Percentiles rank a stretch among this genome's conserved stretches.
Conservation (phyloP, 805 yeast species). For the Starmerella tilneyi region DNA sequence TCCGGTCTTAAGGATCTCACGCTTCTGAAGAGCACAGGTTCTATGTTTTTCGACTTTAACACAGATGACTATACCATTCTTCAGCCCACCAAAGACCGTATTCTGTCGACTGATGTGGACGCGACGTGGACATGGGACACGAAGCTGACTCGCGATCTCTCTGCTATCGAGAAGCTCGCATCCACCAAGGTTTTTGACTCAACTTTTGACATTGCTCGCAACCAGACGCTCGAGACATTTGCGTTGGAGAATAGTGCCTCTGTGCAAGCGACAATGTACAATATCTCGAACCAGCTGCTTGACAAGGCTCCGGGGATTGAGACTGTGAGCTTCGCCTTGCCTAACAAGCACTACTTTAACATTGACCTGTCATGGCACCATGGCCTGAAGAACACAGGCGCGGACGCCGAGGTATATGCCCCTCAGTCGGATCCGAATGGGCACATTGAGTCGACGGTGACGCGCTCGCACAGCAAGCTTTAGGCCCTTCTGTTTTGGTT, state of each 20-base stretch:
- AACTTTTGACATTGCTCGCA: conserved; percentile 52
- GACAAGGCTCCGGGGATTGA: conserved; percentile 45
- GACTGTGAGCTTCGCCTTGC: conserved; percentile 63
- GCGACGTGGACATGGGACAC: conserved; percentile 60
- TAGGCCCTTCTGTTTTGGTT: conserved; percentile 27
- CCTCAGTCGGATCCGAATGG: conserved; percentile 90
- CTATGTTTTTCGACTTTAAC: conserved; percentile 83
- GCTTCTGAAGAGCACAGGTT: conserved; percentile 81
- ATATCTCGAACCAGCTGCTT: conserved; percentile 72
- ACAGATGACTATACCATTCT: conserved; percentile 82
- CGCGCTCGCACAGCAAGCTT: conserved; percentile 53
- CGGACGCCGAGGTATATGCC: conserved; percentile 70
- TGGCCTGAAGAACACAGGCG: conserved; percentile 52
- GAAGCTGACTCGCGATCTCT: conserved; percentile 32
- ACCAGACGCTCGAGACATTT: conserved; percentile 61
- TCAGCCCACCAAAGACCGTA: conserved; percentile 71
- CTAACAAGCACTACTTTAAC: conserved; percentile 85
- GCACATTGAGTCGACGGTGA: conserved; percentile 76
- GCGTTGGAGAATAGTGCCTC: conserved; percentile 85
- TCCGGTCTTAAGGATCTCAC: conserved; percentile 71
- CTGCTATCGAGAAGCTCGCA: conserved; percentile 24
- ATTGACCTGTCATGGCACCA: conserved; percentile 71
- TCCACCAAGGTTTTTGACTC: conserved; percentile 49
- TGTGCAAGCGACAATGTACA: conserved; percentile 94
- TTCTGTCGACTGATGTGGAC: conserved; percentile 76